phyloP scores from a whole-genome alignment of 805 yeast species.

The Candida michaelii region DNA sequence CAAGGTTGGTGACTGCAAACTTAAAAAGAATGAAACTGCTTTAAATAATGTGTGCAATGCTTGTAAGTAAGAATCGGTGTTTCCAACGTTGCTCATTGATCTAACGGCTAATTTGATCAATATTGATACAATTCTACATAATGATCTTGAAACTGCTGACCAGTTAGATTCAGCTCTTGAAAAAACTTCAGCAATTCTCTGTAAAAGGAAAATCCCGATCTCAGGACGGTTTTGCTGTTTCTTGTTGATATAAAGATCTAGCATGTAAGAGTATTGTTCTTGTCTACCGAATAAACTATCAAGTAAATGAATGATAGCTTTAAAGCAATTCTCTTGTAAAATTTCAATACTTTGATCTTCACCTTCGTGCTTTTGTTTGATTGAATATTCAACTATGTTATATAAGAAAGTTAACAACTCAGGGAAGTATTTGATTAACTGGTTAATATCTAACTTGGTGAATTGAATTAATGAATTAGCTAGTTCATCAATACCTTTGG shows the following conservation, averaged over 20 bases:
- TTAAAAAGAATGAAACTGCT: constrained; percentile 46
- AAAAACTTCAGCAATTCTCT: constrained; percentile 47
- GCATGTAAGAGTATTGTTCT: constrained; percentile 58
- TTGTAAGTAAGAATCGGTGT: constrained; percentile 28
- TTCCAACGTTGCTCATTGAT: constrained; percentile 20
- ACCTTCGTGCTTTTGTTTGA: constrained; percentile 22
- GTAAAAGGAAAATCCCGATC: constrained; percentile 52
- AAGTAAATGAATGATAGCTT: constrained; percentile 57
- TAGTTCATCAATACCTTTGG: constrained; percentile 44
- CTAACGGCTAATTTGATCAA: constrained; percentile 43
- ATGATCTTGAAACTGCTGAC: constrained; percentile 62
- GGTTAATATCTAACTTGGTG: constrained; percentile 52
- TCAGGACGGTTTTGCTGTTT: constrained; percentile 38
- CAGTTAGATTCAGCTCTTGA: constrained; percentile 52
- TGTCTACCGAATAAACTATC: constrained; percentile 66
- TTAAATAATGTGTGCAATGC: constrained; percentile 35
- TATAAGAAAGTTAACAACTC: constrained; percentile 45
- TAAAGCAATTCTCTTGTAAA: constrained; percentile 43
- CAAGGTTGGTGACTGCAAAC: constrained; percentile 45
- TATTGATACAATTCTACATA: constrained; percentile 58
- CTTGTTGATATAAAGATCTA: constrained; percentile 48
- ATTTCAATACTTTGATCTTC: constrained; percentile 22
- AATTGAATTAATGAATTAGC: constrained; percentile 48
- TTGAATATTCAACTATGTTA: constrained; percentile 29
- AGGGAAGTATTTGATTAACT: constrained; percentile 61